Evolutionary conservation across 352 stramenopile species (phyloP), one percentile per base, ranked within the genome.

Genomic region (Blastocystis sp.): DNA sequence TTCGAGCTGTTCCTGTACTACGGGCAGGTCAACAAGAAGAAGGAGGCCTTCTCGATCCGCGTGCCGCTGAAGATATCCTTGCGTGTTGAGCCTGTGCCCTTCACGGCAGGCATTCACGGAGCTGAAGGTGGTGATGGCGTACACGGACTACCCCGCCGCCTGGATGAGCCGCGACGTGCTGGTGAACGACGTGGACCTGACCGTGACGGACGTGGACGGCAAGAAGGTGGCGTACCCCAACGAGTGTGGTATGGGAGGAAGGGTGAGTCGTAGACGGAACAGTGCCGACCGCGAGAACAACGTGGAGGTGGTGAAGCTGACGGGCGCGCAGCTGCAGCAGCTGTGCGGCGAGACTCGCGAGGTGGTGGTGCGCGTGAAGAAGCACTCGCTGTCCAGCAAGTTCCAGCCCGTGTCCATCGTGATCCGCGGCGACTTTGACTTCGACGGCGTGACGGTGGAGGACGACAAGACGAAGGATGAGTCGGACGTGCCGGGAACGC

Each of bases 1-100:
- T 82, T 82, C 45, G 74, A 82, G 38, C 45, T 82, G 28, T 82
- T 69, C 45, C 61, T 82, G 53, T 82, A 82, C 45, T 69, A 82
- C 41, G 74, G 74, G 17, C 74, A 82, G 59, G 19, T 82, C 45
- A 66, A 82, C 45, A 45, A 66, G 0, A 45, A 82, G 53, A 82
- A 82, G 53, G 9, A 66, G 10, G 45, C 2, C 0, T 40, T 82
- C 45, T 19, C 43, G 5, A 34, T 82, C 19, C n/a, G 10, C 9
- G 11, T 82, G 10, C 48, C 74, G 38, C 11, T 82, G n/a, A 52
- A 53, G 21, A 82, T 67, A 82, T 82, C 48, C 45, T 62, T 23
- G 21, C 43, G n/a, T n/a, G n/a, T 10, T 48, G 4, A 21, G 11
- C 19, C 2, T 2, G 19, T 40, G 53, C 52, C 52, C 65, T 66